phyloP scores from a whole-genome alignment of 2,329 filamentous ascomycete genomes.

The Coniochaeta pulveracea region DNA sequence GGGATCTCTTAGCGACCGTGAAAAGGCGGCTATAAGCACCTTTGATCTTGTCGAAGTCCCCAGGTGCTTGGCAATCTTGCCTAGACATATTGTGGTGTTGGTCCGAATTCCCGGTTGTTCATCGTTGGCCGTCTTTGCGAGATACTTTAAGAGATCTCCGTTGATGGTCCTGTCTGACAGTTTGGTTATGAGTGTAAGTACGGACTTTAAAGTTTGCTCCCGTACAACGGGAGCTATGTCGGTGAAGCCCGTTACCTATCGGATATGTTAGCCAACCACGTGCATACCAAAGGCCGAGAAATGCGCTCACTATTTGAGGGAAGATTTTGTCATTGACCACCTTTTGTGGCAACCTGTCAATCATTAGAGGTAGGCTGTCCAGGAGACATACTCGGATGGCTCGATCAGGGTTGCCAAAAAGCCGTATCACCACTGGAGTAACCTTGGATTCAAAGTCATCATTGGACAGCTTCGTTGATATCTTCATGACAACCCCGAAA shows the following conservation, averaged over 20 bases:
- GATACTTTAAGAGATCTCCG: constrained; percentile 77
- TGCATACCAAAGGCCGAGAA: too few relatives aligned
- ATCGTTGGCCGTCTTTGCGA: constrained; percentile 94
- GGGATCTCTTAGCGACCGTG: constrained; percentile 78
- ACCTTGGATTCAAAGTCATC: constrained; percentile 84
- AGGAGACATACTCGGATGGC: constrained; percentile 84
- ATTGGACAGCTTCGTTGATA: constrained; percentile 71
- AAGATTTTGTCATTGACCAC: constrained; percentile 95
- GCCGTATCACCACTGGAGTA: constrained; percentile 72
- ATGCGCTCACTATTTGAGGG: constrained; percentile 69
- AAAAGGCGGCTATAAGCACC: constrained; percentile 86
- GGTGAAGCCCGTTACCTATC: constrained; percentile 81
- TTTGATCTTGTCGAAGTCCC: constrained; percentile 71
- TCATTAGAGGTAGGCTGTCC: constrained; percentile 82
- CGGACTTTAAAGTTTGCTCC: constrained; percentile 92
- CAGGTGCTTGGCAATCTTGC: constrained; percentile 88
- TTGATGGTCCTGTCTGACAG: constrained; percentile 89
- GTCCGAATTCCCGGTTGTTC: constrained; percentile 95
- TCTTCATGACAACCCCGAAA: constrained; percentile 79
- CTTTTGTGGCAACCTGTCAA: constrained; percentile 79
- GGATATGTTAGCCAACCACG: not conserved
- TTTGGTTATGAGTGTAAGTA: constrained; percentile 77
- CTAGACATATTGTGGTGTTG: constrained; percentile 94
- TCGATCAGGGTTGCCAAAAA: constrained; percentile 86
- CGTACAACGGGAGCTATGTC: constrained; percentile 83